Conservation (phyloP, 1,284 basidiomycete genomes). For the Pyrrhoderma noxium region DNA sequence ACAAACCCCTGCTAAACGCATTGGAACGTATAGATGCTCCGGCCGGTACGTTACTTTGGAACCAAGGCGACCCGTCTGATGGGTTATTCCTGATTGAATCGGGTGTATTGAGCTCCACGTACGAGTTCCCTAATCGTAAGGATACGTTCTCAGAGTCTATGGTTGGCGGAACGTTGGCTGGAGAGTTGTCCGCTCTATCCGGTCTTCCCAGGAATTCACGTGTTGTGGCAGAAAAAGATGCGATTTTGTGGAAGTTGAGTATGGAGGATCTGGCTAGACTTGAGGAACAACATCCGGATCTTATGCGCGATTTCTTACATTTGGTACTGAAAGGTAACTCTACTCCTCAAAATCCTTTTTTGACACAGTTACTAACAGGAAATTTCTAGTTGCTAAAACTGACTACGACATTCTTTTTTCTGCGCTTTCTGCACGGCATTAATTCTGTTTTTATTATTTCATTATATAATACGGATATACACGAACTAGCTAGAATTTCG, state of each 20-base stretch:
- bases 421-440: constrained; percentile 64
- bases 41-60: constrained; percentile 68
- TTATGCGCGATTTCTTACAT: constrained; percentile 62
- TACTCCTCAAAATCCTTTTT: not conserved
- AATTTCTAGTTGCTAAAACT: constrained; percentile 58
- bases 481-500: constrained; percentile 8
- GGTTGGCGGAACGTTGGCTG: constrained; percentile 88
- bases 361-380: too few relatives aligned
- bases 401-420: constrained; percentile 72
- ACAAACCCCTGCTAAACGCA: constrained; percentile 60
- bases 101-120: constrained; percentile 76
- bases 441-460: constrained; percentile 3
- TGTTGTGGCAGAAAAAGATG: constrained; percentile 72
- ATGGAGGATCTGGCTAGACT: constrained; percentile 47
- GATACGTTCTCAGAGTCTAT: constrained; percentile 76
- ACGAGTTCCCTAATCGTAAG: constrained; percentile 65
- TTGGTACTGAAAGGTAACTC: constrained; percentile 69
- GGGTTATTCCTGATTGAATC: constrained; percentile 83
- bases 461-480: not conserved
- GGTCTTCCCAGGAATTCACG: constrained; percentile 78
- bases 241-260: constrained; percentile 75
- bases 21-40: constrained; percentile 58
- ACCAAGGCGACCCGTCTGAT: constrained; percentile 66
- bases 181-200: constrained; percentile 79
- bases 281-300: constrained; percentile 57